These are phyloP conservation scores for Dothistroma septosporum DNA, from an alignment of 2,329 filamentous ascomycete species.

Conservation along the genomic window DNA sequence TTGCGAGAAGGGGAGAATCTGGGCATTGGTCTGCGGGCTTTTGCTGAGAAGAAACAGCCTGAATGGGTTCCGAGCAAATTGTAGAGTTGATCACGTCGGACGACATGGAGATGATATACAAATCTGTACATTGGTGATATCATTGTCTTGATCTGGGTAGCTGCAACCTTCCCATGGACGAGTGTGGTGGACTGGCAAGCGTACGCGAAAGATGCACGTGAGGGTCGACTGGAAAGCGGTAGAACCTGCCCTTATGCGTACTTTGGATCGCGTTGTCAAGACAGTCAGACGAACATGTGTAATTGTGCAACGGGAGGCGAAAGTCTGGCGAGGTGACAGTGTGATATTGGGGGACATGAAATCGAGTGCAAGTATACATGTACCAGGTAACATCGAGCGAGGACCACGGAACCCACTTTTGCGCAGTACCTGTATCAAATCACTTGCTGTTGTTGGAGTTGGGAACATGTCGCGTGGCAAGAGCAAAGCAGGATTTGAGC, in stretches of 20 bases:
- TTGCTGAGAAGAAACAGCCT: constrained; percentile 50
- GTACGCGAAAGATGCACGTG: background rate
- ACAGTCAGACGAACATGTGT: background rate
- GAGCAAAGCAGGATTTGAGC: background rate
- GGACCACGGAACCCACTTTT: background rate
- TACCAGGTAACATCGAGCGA: background rate
- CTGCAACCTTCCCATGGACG: background rate
- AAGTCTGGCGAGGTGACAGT: background rate
- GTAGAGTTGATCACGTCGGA: constrained; percentile 9
- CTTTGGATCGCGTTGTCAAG: background rate
- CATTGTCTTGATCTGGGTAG: too few species aligned
- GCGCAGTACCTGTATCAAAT: background rate
- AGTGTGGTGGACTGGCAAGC: background rate
- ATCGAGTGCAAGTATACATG: background rate
- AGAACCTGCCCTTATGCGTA: background rate
- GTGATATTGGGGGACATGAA: background rate
- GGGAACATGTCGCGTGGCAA: background rate
- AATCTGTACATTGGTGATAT: too few species aligned
- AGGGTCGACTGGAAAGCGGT: background rate
- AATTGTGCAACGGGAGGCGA: background rate
- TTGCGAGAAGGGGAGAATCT: constrained; percentile 47
- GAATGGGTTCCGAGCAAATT: constrained; percentile 50
- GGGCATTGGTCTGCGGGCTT: constrained; percentile 49
- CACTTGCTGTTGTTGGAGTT: background rate
- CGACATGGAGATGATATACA: background rate